Conservation (phyloP, 176 grass and related monocot genomes). For the Zea luxurians region DNA sequence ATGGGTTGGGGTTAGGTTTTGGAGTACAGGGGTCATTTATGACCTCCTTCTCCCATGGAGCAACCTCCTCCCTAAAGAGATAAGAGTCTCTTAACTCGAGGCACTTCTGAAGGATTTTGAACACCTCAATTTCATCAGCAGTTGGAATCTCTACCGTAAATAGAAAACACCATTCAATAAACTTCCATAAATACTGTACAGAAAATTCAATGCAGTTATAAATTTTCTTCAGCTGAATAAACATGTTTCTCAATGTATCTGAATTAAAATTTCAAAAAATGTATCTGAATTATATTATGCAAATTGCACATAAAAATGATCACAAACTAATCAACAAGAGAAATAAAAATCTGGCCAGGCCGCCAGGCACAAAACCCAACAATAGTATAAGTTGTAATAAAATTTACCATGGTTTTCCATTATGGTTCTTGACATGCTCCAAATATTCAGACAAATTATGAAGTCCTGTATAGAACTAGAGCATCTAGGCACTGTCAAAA, state of each 20-base stretch:
- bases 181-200: constrained; percentile 25
- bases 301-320: constrained; percentile 23
- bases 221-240: constrained; percentile 32
- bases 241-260: constrained; percentile 6
- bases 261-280: neutral
- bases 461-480: constrained; percentile 18
- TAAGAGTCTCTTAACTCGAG: constrained; percentile 85
- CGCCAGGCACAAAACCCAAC: constrained; percentile 4
- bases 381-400: constrained; percentile 1
- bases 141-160: constrained; percentile 71
- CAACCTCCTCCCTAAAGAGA: constrained; percentile 74
- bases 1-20: constrained; percentile 92
- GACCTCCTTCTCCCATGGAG: constrained; percentile 95
- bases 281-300: constrained; percentile 7
- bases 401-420: constrained; percentile 12
- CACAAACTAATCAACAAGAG: constrained; percentile 21
- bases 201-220: constrained; percentile 16
- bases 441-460: constrained; percentile 17
- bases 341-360: constrained; percentile 18
- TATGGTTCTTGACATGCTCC: constrained; percentile 4
- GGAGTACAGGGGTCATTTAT: constrained; percentile 97
- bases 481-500: constrained; percentile 14
- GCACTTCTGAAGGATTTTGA: constrained; percentile 89
- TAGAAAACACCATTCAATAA: constrained; percentile 29
- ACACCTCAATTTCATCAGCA: constrained; percentile 87